Evolutionary conservation across 164 flowering plant species (phyloP), one percentile per base, ranked within the genome.

Genomic region (Stephania japonica): DNA sequence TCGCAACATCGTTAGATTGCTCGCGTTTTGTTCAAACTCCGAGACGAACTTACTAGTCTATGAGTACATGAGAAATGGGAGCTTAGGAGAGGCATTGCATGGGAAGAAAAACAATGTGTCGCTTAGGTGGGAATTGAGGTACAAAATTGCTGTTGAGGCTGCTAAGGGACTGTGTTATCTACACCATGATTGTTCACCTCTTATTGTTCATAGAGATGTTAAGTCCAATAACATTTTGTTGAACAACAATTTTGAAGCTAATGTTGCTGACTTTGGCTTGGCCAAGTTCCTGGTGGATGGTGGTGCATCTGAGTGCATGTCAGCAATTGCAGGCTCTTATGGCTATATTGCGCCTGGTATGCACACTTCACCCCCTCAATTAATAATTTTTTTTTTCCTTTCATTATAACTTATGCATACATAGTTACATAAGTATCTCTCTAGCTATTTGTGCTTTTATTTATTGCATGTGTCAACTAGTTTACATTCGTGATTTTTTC

Each of bases 291-390:
- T 92, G 77, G 47, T 81, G 53, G 94, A 89, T 24, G 87, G 85
- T 21, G 92, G 87, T 16, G 84, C 87, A 11, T 84, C 91, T 0
- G 82, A 90, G 71, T 87, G 90, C 82, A 90, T 92, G 95, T 94
- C 98, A 4, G 93, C 92, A 1, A 82, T 94, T 73, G 98, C 97
- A 0, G 98, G 98, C 2, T 94, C 98, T 5, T 94, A 94, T 72
- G 98, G 98, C 77, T 94, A 94, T 85, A 94, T 94, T 61, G 98
- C 98, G 6, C 95, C 95, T 25, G 94, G 94, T 90, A 80, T 43
- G 82, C 80, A 24, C 4, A 13, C 69, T 50, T 32, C 38, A 32
- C 38, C 1, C 38, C 38, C 38, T 32, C 38, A 32, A 2, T 32
- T 4, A 32, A 32, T 32, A 2, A 2, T 32, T 47, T 47, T 47